Percentiles rank a stretch among this genome's conserved stretches.
These are phyloP conservation scores for Trichoderma sp. DNA, from an alignment of 2,329 filamentous ascomycete genomes.

Conservation along the genomic window DNA sequence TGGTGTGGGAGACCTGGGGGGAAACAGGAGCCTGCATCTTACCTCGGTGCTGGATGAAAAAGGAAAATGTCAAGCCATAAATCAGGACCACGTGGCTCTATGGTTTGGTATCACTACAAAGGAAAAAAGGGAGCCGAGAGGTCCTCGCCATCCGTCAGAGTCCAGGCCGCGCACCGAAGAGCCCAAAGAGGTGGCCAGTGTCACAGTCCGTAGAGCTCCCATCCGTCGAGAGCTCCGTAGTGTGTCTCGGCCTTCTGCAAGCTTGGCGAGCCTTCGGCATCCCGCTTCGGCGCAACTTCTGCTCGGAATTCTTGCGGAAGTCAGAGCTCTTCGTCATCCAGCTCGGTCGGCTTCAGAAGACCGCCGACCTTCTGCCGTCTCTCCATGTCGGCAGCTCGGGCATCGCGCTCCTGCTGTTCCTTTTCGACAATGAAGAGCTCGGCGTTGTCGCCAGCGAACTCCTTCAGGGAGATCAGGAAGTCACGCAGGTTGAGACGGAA, in stretches of 20 bases:
- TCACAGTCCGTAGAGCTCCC: conserved; percentile 66
- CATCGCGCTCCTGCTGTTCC: conserved; percentile 85
- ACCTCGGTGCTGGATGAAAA: conserved; percentile 14
- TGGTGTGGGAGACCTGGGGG: not conserved
- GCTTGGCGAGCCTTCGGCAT: conserved; percentile 28
- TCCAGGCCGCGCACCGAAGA: not conserved
- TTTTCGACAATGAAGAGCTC: conserved; percentile 94
- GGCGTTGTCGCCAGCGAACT: conserved; percentile 93
- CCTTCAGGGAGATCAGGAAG: conserved; percentile 95
- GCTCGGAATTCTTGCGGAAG: conserved; percentile 68
- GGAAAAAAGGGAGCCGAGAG: conserved; percentile 26
- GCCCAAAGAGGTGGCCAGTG: not conserved
- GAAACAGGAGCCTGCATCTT: conserved; percentile 15
- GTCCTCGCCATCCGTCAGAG: not conserved
- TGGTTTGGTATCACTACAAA: conserved; percentile 35
- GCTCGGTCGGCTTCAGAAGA: conserved; percentile 93
- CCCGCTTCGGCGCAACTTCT: conserved; percentile 55
- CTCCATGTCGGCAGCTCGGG: conserved; percentile 85
- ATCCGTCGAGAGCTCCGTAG: conserved; percentile 54
- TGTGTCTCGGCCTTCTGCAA: conserved; percentile 36
- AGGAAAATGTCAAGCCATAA: conserved; percentile 21
- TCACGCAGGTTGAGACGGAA: conserved; percentile 96
- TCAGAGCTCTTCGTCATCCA: conserved; percentile 91
- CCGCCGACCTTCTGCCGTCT: conserved; percentile 93
- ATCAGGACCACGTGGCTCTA: conserved; percentile 32